Percentiles rank a stretch among this genome's conserved stretches.
These are phyloP conservation scores for Colletotrichum sp. DNA, from an alignment of 2,329 filamentous ascomycete genomes.

Conservation along the genomic window DNA sequence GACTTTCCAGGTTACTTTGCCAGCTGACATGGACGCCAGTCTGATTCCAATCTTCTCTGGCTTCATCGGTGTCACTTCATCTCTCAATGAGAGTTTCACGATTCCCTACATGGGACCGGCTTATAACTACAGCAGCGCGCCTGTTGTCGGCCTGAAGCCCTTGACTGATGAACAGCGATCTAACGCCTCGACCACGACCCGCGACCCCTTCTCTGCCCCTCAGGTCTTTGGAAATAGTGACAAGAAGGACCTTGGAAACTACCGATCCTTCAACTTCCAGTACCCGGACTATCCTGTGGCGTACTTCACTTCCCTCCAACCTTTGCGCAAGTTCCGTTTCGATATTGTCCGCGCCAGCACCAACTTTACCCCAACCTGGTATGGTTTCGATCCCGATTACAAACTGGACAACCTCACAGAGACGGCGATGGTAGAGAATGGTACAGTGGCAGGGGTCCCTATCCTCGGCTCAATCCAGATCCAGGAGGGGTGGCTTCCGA, in stretches of 20 bases:
- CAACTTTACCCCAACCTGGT: conserved; percentile 1
- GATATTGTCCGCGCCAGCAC: conserved; percentile 4
- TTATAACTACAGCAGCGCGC: conserved; percentile 38
- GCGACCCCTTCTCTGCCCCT: not conserved
- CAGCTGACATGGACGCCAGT: conserved; percentile 35
- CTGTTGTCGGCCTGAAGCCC: conserved; percentile 29
- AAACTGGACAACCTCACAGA: conserved; percentile 1
- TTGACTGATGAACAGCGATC: not conserved
- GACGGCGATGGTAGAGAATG: not conserved
- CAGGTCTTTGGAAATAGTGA: conserved; percentile 2
- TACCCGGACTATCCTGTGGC: conserved; percentile 1
- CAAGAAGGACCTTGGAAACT: not conserved
- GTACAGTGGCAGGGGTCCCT: not conserved
- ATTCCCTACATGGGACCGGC: conserved; percentile 46
- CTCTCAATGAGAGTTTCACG: conserved; percentile 31
- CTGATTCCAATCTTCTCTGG: conserved; percentile 47
- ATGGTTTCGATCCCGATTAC: not conserved
- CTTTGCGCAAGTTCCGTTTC: not conserved
- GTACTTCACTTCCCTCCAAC: not conserved
- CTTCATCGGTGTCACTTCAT: conserved; percentile 43
- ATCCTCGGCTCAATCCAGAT: not conserved
- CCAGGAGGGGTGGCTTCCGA: not conserved
- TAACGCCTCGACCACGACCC: not conserved
- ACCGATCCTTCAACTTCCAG: not conserved
- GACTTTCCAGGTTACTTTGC: conserved; percentile 47